phyloP scores from a whole-genome alignment of 2,329 filamentous ascomycete genomes.

The Aspergillus sp. region DNA sequence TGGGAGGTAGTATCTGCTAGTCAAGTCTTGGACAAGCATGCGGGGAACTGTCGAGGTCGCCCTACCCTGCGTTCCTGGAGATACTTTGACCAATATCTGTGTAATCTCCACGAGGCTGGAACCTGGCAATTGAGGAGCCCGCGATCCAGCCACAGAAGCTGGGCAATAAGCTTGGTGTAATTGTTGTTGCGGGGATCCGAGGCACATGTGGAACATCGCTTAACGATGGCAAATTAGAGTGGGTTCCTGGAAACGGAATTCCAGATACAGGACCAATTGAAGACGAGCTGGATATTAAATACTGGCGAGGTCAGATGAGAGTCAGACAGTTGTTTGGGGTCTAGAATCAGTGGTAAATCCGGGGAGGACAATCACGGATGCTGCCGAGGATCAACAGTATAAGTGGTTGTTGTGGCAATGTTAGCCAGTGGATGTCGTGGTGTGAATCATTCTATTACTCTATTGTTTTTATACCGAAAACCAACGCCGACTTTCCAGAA shows the following conservation, averaged over 20 bases:
- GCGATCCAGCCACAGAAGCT: not conserved
- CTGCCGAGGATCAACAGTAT: not conserved
- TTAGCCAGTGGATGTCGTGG: no score
- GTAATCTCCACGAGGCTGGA: not conserved
- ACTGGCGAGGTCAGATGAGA: no score
- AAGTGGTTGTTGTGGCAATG: not conserved
- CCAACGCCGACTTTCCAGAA: not conserved
- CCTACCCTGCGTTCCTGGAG: not conserved
- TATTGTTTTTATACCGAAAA: not conserved
- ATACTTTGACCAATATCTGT: not conserved
- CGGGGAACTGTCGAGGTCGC: not conserved
- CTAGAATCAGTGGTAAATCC: not conserved
- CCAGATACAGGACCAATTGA: no score
- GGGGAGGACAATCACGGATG: slow-evolving; percentile 3
- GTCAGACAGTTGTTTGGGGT: no score
- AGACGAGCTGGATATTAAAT: no score
- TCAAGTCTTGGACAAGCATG: not conserved
- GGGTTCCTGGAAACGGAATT: no score
- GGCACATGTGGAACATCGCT: not conserved
- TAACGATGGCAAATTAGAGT: not conserved
- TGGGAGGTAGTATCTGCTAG: not conserved
- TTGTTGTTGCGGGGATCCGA: not conserved
- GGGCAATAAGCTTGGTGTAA: not conserved
- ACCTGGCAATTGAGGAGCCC: not conserved
- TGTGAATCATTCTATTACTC: no score